phyloP scores from a whole-genome alignment of 1,284 basidiomycete genomes.

The Heterobasidion annosum region DNA sequence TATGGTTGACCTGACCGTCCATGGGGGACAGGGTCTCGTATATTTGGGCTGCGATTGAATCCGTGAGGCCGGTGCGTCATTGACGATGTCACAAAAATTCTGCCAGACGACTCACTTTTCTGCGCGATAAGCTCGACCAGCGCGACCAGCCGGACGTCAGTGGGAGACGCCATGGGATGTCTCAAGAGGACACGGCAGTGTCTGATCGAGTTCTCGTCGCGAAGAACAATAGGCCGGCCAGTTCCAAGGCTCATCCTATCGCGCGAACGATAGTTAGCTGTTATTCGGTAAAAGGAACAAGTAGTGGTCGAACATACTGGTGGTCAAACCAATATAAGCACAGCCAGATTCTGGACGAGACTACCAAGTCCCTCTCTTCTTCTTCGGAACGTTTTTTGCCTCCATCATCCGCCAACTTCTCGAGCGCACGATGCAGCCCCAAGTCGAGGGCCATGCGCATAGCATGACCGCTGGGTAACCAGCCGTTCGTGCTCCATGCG shows the following conservation, averaged over 20 bases:
- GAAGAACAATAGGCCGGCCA: slow-evolving; percentile 80
- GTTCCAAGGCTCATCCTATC: slow-evolving; percentile 82
- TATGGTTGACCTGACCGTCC: slow-evolving; percentile 80
- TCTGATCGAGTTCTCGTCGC: slow-evolving; percentile 81
- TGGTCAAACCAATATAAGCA: slow-evolving; percentile 92
- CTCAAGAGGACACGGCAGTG: slow-evolving; percentile 74
- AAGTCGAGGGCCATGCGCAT: slow-evolving; percentile 93
- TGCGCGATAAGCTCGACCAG: slow-evolving; percentile 87
- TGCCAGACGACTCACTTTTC: slow-evolving; percentile 51
- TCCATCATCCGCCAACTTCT: slow-evolving; percentile 75
- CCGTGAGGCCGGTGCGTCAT: background rate
- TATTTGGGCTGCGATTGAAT: slow-evolving; percentile 61
- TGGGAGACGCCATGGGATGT: slow-evolving; percentile 82
- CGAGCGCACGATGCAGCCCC: slow-evolving; percentile 82
- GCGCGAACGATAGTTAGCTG: slow-evolving; percentile 1
- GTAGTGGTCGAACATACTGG: slow-evolving; percentile 43
- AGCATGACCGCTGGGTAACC: slow-evolving; percentile 88
- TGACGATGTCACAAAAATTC: background rate
- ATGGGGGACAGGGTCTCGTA: slow-evolving; percentile 82
- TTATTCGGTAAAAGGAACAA: slow-evolving; percentile 13
- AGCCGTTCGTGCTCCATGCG: slow-evolving; percentile 90
- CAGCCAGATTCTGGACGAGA: slow-evolving; percentile 89
- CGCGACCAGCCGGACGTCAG: slow-evolving; percentile 82
- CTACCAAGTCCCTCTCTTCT: slow-evolving; percentile 83
- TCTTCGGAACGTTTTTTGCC: slow-evolving; percentile 65